These are phyloP conservation scores for Apiotrichum sp. DNA, from an alignment of 1,284 basidiomycete genomes.

Conservation along the genomic window DNA sequence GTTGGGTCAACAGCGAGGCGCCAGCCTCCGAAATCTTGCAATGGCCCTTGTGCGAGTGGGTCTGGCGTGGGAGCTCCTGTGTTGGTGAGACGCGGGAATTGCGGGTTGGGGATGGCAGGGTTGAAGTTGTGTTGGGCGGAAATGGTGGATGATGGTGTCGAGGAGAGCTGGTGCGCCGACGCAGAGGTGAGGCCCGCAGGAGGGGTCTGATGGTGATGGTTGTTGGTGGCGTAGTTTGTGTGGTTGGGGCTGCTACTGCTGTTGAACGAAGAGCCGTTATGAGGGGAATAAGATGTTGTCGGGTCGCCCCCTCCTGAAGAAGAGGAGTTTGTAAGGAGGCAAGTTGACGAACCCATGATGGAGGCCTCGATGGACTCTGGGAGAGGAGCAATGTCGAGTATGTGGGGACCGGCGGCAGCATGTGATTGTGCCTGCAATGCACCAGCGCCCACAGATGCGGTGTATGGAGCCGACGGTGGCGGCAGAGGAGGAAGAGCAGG, in stretches of 20 bases:
- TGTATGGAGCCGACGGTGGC: neutral
- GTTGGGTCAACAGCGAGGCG: constrained; percentile 9
- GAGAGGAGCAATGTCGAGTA: constrained; percentile 1
- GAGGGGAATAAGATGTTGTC: neutral
- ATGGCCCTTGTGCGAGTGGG: neutral
- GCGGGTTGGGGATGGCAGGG: neutral
- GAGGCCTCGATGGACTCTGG: constrained; percentile 9
- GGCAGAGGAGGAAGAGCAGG: too few relatives aligned
- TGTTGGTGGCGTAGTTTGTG: neutral
- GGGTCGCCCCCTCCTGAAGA: too few relatives aligned
- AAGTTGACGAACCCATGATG: constrained; percentile 2
- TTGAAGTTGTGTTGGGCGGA: neutral
- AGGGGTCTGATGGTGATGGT: neutral
- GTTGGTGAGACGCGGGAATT: neutral
- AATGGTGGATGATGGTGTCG: neutral
- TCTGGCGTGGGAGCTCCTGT: neutral
- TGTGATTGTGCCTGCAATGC: neutral
- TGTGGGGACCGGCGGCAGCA: neutral
- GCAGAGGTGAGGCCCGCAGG: neutral
- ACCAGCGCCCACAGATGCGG: neutral
- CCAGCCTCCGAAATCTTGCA: constrained; percentile 5
- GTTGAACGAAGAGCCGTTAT: neutral
- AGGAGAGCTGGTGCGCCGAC: neutral
- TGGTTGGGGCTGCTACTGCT: neutral
- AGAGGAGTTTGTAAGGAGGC: neutral